Evolutionary conservation across 331 rosid species (phyloP), one percentile per base, ranked within the genome.

Genomic region (Saraca asoca): DNA sequence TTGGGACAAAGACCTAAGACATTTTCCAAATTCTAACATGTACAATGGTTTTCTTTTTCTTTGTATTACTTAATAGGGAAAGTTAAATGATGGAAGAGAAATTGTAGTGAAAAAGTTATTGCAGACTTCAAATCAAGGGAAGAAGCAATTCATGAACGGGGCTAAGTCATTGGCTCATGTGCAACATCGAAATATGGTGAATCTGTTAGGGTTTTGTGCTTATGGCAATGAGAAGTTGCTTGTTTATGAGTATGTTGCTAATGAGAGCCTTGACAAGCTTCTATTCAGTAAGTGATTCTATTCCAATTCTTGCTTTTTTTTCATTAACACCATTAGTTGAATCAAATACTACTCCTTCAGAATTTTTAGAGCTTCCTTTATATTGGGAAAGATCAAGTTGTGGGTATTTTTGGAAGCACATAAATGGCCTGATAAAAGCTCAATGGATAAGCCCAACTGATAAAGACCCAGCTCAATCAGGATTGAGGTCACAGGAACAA

Each of bases 181-280:
- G 68, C 99, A 94, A 69, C 99, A 94, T 62, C 78, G 95, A 61
- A 94, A 94, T 83, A 90, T 94, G 24, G 99, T 94, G 68, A 85
- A 88, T 83, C 70, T 94, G 82, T 77, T 83, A 70, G 98, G 98
- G 4, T 93, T 81, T 68, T 93, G 96, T 64, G 83, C 34, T 7
- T 85, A 84, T 61, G 97, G 87, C 5, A 12, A 19, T 0, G 99
- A 94, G 74, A 94, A 94, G 68, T 71, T 94, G 35, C 97, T 90
- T 29, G 97, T 94, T 62, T 94, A 94, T 56, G 97, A 94, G 82
- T 94, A 94, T 17, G 89, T 94, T 12, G 7, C 51, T 7, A 77
- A 88, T 65, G 97, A 94, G 81, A 94, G 99, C 78, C 86, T 94
- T 7, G 99, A 94, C 82, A 90, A 94, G 69, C 81, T 90, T 86